Evolutionary conservation across 164 flowering plant species (phyloP).

Genomic region (Tinospora cordifolia): DNA sequence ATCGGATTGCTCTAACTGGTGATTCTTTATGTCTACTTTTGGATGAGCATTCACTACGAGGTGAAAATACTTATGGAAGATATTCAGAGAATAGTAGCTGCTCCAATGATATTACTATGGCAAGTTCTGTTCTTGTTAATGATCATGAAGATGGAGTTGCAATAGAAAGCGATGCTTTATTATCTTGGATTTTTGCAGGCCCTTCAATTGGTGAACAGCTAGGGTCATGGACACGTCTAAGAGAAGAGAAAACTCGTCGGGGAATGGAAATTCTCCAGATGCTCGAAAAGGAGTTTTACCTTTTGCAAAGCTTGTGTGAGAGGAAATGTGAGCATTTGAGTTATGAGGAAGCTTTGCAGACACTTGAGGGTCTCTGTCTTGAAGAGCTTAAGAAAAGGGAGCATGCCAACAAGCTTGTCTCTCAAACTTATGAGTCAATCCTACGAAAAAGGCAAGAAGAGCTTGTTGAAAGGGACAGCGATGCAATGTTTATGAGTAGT

Average conservation of each 20-base stretch:
- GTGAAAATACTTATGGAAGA: conserved; percentile 17
- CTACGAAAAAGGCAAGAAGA: conserved; percentile 72
- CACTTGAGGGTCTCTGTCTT: conserved; percentile 65
- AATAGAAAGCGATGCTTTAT: conserved; percentile 39
- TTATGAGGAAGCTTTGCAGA: conserved; percentile 80
- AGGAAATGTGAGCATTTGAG: conserved; percentile 72
- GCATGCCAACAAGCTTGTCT: conserved; percentile 26
- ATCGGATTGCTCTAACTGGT: conserved; percentile 50
- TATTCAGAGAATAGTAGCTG: conserved; percentile 18
- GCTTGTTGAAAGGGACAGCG: conserved; percentile 49
- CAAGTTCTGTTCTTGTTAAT: conserved; percentile 11
- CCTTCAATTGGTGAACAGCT: conserved; percentile 54
- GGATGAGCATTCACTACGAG: conserved; percentile 45
- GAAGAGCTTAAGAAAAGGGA: conserved; percentile 85
- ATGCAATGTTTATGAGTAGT: conserved; percentile 30
- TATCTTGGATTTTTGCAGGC: conserved; percentile 79
- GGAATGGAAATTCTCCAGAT: conserved; percentile 64
- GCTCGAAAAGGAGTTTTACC: conserved; percentile 77
- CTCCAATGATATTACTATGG: conserved; percentile 19
- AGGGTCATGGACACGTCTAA: conserved; percentile 48
- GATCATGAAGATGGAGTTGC: conserved; percentile 31
- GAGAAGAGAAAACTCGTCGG: conserved; percentile 59
- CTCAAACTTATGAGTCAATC: conserved; percentile 54
- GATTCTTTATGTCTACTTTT: conserved; percentile 51
- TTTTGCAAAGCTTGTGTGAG: conserved; percentile 70